Evolutionary conservation across 2,329 filamentous ascomycete species (phyloP).

Genomic region (Cercospora zeina): DNA sequence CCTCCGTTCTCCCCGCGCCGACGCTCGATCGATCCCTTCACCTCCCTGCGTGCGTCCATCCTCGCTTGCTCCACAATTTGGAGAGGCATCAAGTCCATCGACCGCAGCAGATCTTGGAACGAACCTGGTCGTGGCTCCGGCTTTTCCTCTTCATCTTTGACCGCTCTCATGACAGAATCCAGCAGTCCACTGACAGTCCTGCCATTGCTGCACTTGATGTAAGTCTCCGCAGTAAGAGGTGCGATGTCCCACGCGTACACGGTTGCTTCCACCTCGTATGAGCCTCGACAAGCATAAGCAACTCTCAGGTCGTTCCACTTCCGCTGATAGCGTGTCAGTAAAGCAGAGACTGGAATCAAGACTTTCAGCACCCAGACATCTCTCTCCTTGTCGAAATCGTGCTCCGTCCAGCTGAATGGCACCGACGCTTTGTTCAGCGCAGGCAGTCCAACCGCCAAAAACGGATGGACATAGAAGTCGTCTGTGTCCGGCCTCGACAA

Average conservation of each 20-base stretch:
- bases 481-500: not conserved
- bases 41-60: not conserved
- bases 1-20: not conserved
- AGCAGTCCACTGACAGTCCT: not conserved
- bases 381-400: not conserved
- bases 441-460: not conserved
- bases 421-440: not conserved
- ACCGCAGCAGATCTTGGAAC: not conserved
- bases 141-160: not conserved
- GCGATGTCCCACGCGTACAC: not conserved
- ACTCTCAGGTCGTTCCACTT: not conserved
- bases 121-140: not conserved
- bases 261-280: not conserved
- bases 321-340: not conserved
- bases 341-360: not conserved
- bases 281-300: not conserved
- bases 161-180: not conserved
- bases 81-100: not conserved
- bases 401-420: not conserved
- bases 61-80: not conserved
- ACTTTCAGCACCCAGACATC: not conserved
- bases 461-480: not conserved
- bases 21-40: not conserved
- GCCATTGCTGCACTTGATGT: not conserved
- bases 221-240: not conserved